Evolutionary conservation across 2,329 filamentous ascomycete genomes (phyloP).

Genomic region (Pseudogymnoascus sp.): DNA sequence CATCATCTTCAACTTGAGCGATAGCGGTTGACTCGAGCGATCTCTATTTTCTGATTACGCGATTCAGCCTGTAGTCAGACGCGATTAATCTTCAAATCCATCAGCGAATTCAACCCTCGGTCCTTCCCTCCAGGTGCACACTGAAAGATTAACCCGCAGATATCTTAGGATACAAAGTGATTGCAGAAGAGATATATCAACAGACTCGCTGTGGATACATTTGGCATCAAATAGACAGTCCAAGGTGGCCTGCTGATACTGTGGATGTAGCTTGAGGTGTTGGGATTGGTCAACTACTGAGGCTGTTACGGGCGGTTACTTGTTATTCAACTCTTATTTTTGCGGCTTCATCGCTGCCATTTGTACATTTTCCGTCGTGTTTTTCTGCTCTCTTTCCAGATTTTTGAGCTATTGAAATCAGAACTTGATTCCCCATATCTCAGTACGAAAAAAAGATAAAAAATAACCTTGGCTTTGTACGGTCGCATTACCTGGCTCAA

Average conservation of each 20-base stretch:
- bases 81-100: background rate
- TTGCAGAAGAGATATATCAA: constrained; percentile 4
- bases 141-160: constrained; percentile 1
- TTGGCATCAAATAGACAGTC: constrained; percentile 5
- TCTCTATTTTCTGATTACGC: background rate
- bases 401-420: constrained; percentile 29
- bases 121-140: background rate
- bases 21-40: background rate
- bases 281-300: constrained; percentile 5
- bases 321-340: constrained; percentile 5
- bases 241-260: background rate
- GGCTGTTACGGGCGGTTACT: constrained; percentile 5
- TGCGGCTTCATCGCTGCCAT: constrained; percentile 4
- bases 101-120: background rate
- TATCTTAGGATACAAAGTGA: background rate
- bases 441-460: constrained; percentile 28
- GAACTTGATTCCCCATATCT: constrained; percentile 30
- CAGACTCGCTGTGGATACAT: constrained; percentile 4
- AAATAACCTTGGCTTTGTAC: constrained; percentile 28
- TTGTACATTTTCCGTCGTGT: constrained; percentile 2
- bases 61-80: background rate
- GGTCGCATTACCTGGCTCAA: constrained; percentile 24
- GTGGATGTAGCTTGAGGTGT: background rate
- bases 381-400: constrained; percentile 23
- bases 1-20: background rate